Percentiles rank a stretch among this genome's conserved stretches.
phyloP scores from a whole-genome alignment of 768 basidiomycete genomes.

The Inosperma sp. region DNA sequence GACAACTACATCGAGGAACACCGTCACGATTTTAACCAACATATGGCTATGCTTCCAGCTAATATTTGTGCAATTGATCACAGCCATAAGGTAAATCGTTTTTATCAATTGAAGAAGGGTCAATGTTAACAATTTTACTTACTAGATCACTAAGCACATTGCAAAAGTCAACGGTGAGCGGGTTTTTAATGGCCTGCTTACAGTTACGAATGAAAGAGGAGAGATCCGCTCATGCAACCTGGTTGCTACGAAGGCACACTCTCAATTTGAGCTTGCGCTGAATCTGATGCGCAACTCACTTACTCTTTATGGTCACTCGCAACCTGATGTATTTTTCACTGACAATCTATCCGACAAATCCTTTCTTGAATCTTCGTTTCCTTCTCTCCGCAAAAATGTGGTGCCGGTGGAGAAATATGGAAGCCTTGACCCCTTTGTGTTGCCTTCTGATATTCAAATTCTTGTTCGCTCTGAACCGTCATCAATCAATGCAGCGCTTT shows the following conservation, averaged over 20 bases:
- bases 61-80: slow-evolving; percentile 6
- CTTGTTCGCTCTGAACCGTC: slow-evolving; percentile 6
- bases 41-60: slow-evolving; percentile 5
- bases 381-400: slow-evolving; percentile 13
- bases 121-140: neutral
- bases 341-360: slow-evolving; percentile 28
- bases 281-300: slow-evolving; percentile 22
- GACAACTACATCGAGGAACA: slow-evolving; percentile 9
- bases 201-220: slow-evolving; percentile 1
- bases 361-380: slow-evolving; percentile 18
- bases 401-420: slow-evolving; percentile 20
- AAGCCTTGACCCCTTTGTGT: slow-evolving; percentile 15
- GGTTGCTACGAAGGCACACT: slow-evolving; percentile 29
- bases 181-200: slow-evolving; percentile 4
- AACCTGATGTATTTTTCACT: slow-evolving; percentile 23
- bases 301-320: slow-evolving; percentile 22
- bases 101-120: neutral
- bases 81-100: slow-evolving; percentile 14
- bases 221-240: slow-evolving; percentile 5
- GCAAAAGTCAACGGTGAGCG: neutral
- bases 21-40: slow-evolving; percentile 8
- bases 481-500: slow-evolving; percentile 17
- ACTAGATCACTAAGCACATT: slow-evolving; percentile 2
- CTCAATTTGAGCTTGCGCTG: slow-evolving; percentile 26
- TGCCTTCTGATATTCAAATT: slow-evolving; percentile 14